Percentiles rank a stretch among this genome's conserved stretches.
These are phyloP conservation scores for Paecilomyces sp. DNA, from an alignment of 2,329 filamentous ascomycete genomes.

Conservation along the genomic window DNA sequence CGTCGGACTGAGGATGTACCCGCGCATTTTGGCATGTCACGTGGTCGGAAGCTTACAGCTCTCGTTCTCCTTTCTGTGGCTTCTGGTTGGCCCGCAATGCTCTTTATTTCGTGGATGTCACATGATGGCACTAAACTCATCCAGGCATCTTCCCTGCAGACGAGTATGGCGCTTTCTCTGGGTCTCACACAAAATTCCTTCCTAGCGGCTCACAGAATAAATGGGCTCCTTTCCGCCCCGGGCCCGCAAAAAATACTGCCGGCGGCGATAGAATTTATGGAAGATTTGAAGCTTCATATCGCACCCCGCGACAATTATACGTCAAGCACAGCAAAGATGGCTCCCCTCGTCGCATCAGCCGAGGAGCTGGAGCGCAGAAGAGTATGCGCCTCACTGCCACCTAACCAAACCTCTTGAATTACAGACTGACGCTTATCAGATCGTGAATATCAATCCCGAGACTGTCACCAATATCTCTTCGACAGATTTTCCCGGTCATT, in stretches of 20 bases:
- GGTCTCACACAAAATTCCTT: neutral
- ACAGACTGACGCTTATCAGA: slow-evolving; percentile 42
- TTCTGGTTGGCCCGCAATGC: neutral
- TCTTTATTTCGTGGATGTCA: neutral
- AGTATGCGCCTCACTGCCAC: slow-evolving; percentile 17
- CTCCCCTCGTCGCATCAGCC: slow-evolving; percentile 34
- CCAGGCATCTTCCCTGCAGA: neutral
- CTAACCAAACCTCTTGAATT: neutral
- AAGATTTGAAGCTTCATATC: slow-evolving; percentile 20
- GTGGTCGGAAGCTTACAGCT: neutral
- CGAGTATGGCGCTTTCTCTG: neutral
- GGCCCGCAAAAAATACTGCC: slow-evolving; percentile 21
- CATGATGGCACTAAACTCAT: neutral
- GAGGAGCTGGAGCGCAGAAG: slow-evolving; percentile 38
- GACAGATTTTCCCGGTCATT: slow-evolving; percentile 87
- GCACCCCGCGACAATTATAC: slow-evolving; percentile 9
- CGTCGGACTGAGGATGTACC: slow-evolving; percentile 27
- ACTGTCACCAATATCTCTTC: slow-evolving; percentile 84
- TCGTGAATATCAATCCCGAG: slow-evolving; percentile 80
- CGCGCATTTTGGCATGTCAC: slow-evolving; percentile 11
- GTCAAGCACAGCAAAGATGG: slow-evolving; percentile 24
- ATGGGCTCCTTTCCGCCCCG: slow-evolving; percentile 14
- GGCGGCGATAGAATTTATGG: slow-evolving; percentile 22
- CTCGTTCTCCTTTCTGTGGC: neutral
- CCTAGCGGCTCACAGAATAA: slow-evolving; percentile 11